Conservation (phyloP, 1,139 yeast genomes). For the Saccharomyces hybrid region DNA sequence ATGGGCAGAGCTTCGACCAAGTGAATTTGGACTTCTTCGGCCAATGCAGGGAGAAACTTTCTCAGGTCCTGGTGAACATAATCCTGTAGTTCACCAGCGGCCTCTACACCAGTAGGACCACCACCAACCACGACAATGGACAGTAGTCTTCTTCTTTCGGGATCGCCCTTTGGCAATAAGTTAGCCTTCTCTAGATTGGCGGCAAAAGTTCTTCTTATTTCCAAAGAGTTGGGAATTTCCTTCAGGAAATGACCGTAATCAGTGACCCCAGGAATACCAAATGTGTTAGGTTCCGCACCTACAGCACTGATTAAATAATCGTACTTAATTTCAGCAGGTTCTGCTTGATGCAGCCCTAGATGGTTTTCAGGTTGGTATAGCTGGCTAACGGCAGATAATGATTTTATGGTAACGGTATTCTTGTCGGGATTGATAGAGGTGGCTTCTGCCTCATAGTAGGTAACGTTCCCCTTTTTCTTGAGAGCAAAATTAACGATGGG, state of each 20-base stretch:
- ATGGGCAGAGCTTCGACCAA: conserved; percentile 87
- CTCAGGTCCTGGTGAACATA: conserved; percentile 84
- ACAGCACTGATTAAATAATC: conserved; percentile 76
- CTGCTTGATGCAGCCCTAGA: conserved; percentile 31
- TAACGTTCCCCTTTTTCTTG: conserved; percentile 71
- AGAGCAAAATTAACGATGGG: conserved; percentile 75
- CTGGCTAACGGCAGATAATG: conserved; percentile 35
- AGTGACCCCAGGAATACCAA: conserved; percentile 73
- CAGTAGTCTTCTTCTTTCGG: conserved; percentile 65
- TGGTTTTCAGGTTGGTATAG: conserved; percentile 27
- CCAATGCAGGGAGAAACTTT: conserved; percentile 82
- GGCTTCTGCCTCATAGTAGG: conserved; percentile 89
- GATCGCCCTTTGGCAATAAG: conserved; percentile 64
- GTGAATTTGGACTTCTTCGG: conserved; percentile 73
- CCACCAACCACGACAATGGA: conserved; percentile 82
- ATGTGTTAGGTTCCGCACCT: conserved; percentile 78
- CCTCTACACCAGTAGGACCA: conserved; percentile 89
- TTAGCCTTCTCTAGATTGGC: conserved; percentile 69
- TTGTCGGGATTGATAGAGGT: conserved; percentile 68
- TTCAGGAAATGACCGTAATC: conserved; percentile 77
- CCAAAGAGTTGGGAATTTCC: conserved; percentile 75
- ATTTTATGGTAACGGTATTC: conserved; percentile 51
- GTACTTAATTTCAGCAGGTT: conserved; percentile 39
- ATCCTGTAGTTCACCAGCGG: conserved; percentile 87
- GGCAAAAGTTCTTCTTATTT: conserved; percentile 68